phyloP scores from a whole-genome alignment of 345 rosid species.

The Pistacia integerrima region DNA sequence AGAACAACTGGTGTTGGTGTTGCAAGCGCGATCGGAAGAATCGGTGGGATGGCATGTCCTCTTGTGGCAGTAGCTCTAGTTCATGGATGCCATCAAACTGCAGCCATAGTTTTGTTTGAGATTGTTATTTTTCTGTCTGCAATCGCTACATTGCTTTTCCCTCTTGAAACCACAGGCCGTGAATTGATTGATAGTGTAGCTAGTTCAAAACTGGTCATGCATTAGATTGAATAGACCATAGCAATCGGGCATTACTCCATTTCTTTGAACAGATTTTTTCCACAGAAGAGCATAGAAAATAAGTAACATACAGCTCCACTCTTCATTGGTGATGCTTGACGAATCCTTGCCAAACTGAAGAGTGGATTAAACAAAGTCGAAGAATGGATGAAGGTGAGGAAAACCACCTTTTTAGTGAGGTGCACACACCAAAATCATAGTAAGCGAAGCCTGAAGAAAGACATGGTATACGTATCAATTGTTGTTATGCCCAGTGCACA shows the following conservation, averaged over 20 bases:
- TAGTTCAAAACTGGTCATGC: slow-evolving; percentile 17
- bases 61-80: slow-evolving; percentile 84
- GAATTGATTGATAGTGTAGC: slow-evolving; percentile 55
- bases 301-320: not conserved
- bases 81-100: slow-evolving; percentile 77
- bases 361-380: not conserved
- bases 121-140: slow-evolving; percentile 60
- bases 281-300: not conserved
- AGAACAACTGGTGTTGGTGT: slow-evolving; percentile 89
- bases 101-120: slow-evolving; percentile 66
- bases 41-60: slow-evolving; percentile 90
- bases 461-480: not conserved
- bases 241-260: not conserved
- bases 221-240: slow-evolving; percentile 12
- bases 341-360: not conserved
- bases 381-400: not conserved
- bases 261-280: slow-evolving; percentile 4
- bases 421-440: not conserved
- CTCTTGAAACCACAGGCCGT: slow-evolving; percentile 83
- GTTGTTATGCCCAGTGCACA: not conserved
- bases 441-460: not conserved
- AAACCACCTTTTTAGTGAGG: not conserved
- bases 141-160: slow-evolving; percentile 66
- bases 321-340: not conserved
- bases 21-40: slow-evolving; percentile 87